Conservation (phyloP, 768 basidiomycete genomes). For the Tubosaeta brunneosetosa region DNA sequence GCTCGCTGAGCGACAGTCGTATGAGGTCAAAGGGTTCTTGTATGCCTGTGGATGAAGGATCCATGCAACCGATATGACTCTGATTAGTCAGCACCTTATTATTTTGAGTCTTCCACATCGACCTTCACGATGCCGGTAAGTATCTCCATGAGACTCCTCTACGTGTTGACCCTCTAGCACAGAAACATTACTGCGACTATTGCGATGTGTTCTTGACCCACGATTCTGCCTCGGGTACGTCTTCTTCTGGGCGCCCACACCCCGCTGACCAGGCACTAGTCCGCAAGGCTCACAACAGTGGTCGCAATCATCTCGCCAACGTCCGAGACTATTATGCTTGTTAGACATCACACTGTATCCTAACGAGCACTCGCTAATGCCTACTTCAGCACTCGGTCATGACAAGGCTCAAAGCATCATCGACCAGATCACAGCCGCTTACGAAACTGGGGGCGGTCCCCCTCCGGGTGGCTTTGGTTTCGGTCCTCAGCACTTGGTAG, state of each 20-base stretch:
- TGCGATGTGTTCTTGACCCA: slow-evolving; percentile 94
- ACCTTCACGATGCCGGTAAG: slow-evolving; percentile 58
- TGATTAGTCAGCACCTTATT: slow-evolving; percentile 23
- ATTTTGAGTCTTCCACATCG: slow-evolving; percentile 24
- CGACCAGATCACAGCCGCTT: slow-evolving; percentile 94
- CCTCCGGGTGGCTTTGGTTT: slow-evolving; percentile 87
- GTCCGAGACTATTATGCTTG: slow-evolving; percentile 97
- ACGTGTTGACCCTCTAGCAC: slow-evolving; percentile 7
- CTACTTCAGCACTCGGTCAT: slow-evolving; percentile 68
- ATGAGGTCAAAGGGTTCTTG: slow-evolving; percentile 98
- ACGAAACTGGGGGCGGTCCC: slow-evolving; percentile 81
- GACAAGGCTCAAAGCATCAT: slow-evolving; percentile 98
- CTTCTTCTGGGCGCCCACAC: not conserved
- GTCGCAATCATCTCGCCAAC: slow-evolving; percentile 94
- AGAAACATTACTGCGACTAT: slow-evolving; percentile 95
- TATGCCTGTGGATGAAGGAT: slow-evolving; percentile 66
- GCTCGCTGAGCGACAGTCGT: slow-evolving; percentile 91
- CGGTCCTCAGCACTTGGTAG: slow-evolving; percentile 73
- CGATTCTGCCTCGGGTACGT: slow-evolving; percentile 84
- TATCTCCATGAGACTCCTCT: slow-evolving; percentile 7
- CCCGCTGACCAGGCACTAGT: slow-evolving; percentile 44
- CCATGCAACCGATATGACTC: slow-evolving; percentile 43
- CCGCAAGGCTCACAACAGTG: slow-evolving; percentile 97
- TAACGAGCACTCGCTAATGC: slow-evolving; percentile 5
- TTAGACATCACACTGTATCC: slow-evolving; percentile 32